phyloP scores from a whole-genome alignment of 805 yeast species.

The Candida dajiaensis region DNA sequence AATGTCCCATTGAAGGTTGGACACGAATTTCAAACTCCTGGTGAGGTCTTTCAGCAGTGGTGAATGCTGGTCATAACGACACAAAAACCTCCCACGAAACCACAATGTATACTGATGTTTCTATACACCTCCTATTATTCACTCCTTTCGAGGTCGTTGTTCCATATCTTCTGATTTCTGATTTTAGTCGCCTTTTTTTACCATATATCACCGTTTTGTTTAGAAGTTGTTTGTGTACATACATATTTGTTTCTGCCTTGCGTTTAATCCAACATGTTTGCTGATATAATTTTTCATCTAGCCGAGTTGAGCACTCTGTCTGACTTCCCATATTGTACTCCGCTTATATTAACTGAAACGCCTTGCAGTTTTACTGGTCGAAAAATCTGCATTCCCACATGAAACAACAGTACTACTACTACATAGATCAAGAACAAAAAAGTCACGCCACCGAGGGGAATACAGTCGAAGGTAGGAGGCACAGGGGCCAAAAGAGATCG shows the following conservation, averaged over 20 bases:
- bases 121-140: not conserved
- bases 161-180: not conserved
- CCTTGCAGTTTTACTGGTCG: too few relatives aligned
- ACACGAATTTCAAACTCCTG: conserved; percentile 3
- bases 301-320: too few relatives aligned
- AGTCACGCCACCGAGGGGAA: not conserved
- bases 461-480: too few relatives aligned
- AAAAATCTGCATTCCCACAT: not conserved
- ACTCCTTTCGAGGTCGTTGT: not conserved
- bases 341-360: too few relatives aligned
- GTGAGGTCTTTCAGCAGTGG: conserved; percentile 16
- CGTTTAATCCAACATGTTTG: too few relatives aligned
- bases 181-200: too few relatives aligned
- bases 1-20: conserved; percentile 5
- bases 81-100: not conserved
- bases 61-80: conserved; percentile 2
- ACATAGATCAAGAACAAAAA: too few relatives aligned
- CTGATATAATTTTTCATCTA: too few relatives aligned
- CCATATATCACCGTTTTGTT: not conserved
- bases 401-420: too few relatives aligned
- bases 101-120: not conserved
- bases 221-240: not conserved
- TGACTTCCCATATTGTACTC: too few relatives aligned
- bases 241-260: not conserved
- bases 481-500: too few relatives aligned